Evolutionary conservation across 805 yeast species (phyloP), one percentile per base, ranked within the genome.

Genomic region (Sungouiozyma intestinalis): DNA sequence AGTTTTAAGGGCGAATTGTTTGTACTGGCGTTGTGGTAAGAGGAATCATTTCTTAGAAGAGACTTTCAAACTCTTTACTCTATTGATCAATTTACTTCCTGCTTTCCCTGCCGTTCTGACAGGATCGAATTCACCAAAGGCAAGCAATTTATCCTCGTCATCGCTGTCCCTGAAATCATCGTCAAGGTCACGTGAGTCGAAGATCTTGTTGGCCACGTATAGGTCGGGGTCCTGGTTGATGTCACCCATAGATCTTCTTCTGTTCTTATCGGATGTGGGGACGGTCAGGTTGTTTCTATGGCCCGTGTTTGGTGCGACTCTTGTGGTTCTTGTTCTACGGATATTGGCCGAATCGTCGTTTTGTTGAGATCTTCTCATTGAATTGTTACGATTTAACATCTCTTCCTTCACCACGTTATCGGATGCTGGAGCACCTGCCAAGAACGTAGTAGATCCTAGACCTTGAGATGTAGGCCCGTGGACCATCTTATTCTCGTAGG

Each of bases 341-440:
- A 16, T 20, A 11, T 34, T 34, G 34, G 35, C 17, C 8, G 8
- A n/a, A 8, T 6, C 7, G 16, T n/a, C 8, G 16, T 33, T 16
- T 7, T 38, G 39, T 24, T 38, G 31, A 3, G 35, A 16, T 15
- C 94, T 83, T 24, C 11, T 24, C 29, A 24, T 24, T 24, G 29
- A 24, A 66, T 83, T 85, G 64, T 85, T 86, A 60, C 96, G 76
- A 17, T 33, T 36, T 21, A 14, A 29, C 19, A 29, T 42, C 34
- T 67, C 71, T 33, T 67, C 70, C 36, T 52, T 51, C 14, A 63
- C 62, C n/a, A 73, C 75, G 15, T 60, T 58, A 20, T 64, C 61
- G 41, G 81, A 62, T 3, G 97, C 97, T 13, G 97, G 97, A 0
- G 97, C 90, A 27, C 98, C 98, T 60, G 92, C 96, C 45, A 90